Conservation (phyloP, 139 green algal species). For the Eudorina sp. region DNA sequence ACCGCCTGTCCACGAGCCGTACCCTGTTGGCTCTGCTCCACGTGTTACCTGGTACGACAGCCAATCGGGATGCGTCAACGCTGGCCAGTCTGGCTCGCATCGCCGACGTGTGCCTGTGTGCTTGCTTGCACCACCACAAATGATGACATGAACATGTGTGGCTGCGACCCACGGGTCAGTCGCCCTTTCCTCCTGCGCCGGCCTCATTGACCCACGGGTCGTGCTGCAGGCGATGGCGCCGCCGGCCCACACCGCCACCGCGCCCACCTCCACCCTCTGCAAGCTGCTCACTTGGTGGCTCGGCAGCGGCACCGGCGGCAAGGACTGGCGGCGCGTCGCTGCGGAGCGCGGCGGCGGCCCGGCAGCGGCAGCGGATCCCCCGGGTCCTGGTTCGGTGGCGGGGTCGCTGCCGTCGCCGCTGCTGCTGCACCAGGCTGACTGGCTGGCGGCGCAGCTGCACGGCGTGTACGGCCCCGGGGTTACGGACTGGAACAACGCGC, state of each 20-base stretch:
- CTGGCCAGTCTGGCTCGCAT: no score
- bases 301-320: not conserved
- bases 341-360: not conserved
- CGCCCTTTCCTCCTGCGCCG: no score
- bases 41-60: no score
- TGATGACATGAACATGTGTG: no score
- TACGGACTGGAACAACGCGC: constrained; percentile 95
- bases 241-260: constrained; percentile 79
- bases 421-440: constrained; percentile 88
- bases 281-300: constrained; percentile 88
- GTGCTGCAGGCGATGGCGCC: constrained; percentile 80
- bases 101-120: no score
- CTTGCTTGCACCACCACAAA: no score
- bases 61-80: no score
- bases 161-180: no score
- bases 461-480: constrained; percentile 44
- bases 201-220: no score
- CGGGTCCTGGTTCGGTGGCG: not conserved
- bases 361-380: not conserved
- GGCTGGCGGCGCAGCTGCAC: constrained; percentile 75
- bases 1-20: no score
- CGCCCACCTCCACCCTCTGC: constrained; percentile 88
- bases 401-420: constrained; percentile 33
- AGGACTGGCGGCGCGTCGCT: not conserved
- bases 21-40: no score